Evolutionary conservation across 2,329 filamentous ascomycete species (phyloP).

Genomic region (Acarospora socialis): DNA sequence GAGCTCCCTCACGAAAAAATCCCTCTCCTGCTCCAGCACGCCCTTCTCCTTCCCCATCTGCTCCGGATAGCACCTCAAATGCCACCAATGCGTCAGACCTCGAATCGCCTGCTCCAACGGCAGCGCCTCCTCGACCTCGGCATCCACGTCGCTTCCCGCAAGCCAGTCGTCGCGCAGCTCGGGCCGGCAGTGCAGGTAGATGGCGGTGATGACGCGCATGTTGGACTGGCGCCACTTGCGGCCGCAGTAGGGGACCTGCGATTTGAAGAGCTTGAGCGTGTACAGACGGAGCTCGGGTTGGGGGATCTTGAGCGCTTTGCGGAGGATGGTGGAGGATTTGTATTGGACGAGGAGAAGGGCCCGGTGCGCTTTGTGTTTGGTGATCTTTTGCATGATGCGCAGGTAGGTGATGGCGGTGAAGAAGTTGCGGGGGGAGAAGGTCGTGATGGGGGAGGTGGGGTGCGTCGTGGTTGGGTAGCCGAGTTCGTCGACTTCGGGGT

Average conservation of each 20-base stretch:
- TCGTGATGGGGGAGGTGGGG: constrained; percentile 64
- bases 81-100: constrained; percentile 88
- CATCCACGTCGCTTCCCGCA: constrained; percentile 67
- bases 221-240: constrained; percentile 96
- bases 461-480: constrained; percentile 62
- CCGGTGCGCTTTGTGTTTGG: constrained; percentile 86
- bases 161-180: constrained; percentile 94
- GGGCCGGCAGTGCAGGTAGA: constrained; percentile 85
- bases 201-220: constrained; percentile 96
- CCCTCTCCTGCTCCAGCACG: constrained; percentile 53
- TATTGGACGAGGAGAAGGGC: constrained; percentile 90
- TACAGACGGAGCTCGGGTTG: constrained; percentile 80
- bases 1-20: constrained; percentile 66
- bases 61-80: constrained; percentile 67
- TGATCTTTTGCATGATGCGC: constrained; percentile 93
- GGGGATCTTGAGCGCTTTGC: constrained; percentile 81
- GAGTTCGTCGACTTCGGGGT: constrained; percentile 64
- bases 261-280: constrained; percentile 96
- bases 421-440: constrained; percentile 87
- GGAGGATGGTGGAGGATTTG: constrained; percentile 83
- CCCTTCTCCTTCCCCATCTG: constrained; percentile 51
- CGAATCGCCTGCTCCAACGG: constrained; percentile 83
- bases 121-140: constrained; percentile 82
- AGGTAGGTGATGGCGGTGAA: constrained; percentile 92
- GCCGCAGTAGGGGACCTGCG: constrained; percentile 93